Evolutionary conservation across 2,329 filamentous ascomycete genomes (phyloP).

Genomic region (Zelopaecilomyces penicillatus): DNA sequence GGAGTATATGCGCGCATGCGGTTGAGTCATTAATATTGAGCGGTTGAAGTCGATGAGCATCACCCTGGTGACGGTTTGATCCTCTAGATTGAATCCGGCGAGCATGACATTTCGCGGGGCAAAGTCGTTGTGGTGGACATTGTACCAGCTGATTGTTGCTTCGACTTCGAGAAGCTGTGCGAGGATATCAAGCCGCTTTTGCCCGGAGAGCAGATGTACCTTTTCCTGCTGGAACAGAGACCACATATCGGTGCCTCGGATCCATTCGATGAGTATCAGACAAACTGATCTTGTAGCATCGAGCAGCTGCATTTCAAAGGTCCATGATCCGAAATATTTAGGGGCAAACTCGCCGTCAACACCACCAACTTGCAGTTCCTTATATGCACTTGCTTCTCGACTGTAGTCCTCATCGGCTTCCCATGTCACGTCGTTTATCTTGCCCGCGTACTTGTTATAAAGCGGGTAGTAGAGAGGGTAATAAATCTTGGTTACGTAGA

Average conservation of each 20-base stretch:
- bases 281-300: not conserved
- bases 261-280: slow-evolving; percentile 7
- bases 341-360: slow-evolving; percentile 1
- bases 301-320: not conserved
- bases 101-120: slow-evolving; percentile 4
- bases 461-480: slow-evolving; percentile 7
- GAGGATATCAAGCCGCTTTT: slow-evolving; percentile 6
- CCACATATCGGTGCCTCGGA: slow-evolving; percentile 3
- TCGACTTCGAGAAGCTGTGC: slow-evolving; percentile 1
- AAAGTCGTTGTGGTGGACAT: slow-evolving; percentile 1
- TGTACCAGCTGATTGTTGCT: not conserved
- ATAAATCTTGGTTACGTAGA: slow-evolving; percentile 9
- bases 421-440: slow-evolving; percentile 3
- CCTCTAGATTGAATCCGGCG: not conserved
- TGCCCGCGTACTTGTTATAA: not conserved
- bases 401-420: slow-evolving; percentile 1
- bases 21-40: not conserved
- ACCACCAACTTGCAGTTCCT: slow-evolving; percentile 1
- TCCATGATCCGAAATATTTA: slow-evolving; percentile 7
- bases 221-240: slow-evolving; percentile 1
- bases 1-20: not conserved
- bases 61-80: not conserved
- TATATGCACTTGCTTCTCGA: slow-evolving; percentile 6
- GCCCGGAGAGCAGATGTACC: not conserved
- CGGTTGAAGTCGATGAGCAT: slow-evolving; percentile 1